phyloP scores from a whole-genome alignment of 2,329 filamentous ascomycete genomes.

The Curvularia spicifera region DNA sequence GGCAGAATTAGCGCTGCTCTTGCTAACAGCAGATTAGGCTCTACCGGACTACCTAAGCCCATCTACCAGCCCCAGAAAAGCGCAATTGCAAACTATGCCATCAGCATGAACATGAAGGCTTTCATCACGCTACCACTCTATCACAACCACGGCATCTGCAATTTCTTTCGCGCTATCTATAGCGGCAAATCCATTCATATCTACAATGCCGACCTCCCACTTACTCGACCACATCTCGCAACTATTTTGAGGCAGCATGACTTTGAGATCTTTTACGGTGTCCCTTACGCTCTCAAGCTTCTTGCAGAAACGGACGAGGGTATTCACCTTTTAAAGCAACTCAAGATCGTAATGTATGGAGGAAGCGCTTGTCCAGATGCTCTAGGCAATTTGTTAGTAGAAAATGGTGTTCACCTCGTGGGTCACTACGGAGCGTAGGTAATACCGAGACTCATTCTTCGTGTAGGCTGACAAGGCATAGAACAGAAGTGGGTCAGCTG shows the following conservation, averaged over 20 bases:
- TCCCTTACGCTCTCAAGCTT: slow-evolving; percentile 70
- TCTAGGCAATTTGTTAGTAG: slow-evolving; percentile 61
- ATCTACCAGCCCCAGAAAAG: slow-evolving; percentile 63
- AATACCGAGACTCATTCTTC: neutral
- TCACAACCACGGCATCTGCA: slow-evolving; percentile 38
- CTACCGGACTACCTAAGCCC: slow-evolving; percentile 68
- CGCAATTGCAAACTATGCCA: slow-evolving; percentile 30
- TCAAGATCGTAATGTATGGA: slow-evolving; percentile 64
- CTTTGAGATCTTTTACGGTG: slow-evolving; percentile 65
- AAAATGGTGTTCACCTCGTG: slow-evolving; percentile 61
- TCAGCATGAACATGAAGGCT: slow-evolving; percentile 30
- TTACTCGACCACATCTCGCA: slow-evolving; percentile 28
- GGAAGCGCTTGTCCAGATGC: slow-evolving; percentile 66
- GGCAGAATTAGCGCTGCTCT: neutral
- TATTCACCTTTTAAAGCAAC: slow-evolving; percentile 54
- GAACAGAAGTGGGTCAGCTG: slow-evolving; percentile 68
- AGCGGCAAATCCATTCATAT: slow-evolving; percentile 34
- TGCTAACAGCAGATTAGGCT: slow-evolving; percentile 50
- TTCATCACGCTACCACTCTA: slow-evolving; percentile 35
- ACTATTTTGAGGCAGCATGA: slow-evolving; percentile 30
- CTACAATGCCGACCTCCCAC: slow-evolving; percentile 34
- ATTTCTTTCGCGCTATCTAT: slow-evolving; percentile 35
- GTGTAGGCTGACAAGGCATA: slow-evolving; percentile 28
- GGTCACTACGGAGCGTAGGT: slow-evolving; percentile 63
- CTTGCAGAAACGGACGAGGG: slow-evolving; percentile 65